phyloP scores from a whole-genome alignment of 2,329 filamentous ascomycete species.

The Aspergillus brunneoviolaceus region DNA sequence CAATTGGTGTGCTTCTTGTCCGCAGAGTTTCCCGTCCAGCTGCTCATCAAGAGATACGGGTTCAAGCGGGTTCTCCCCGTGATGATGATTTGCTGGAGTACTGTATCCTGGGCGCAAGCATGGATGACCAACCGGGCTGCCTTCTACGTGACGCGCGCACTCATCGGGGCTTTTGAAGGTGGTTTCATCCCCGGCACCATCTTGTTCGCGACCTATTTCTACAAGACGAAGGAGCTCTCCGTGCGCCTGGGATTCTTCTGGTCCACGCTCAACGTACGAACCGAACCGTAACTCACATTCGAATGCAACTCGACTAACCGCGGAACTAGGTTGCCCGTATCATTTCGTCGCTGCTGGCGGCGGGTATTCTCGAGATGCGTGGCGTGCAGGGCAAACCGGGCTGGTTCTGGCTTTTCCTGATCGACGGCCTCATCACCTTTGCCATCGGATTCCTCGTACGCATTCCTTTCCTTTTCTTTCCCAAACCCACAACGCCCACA shows the following conservation, averaged over 20 bases:
- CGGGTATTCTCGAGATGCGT: constrained; percentile 44
- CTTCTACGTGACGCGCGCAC: constrained; percentile 40
- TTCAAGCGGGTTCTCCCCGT: constrained; percentile 48
- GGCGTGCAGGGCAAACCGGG: constrained; percentile 43
- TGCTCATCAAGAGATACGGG: constrained; percentile 48
- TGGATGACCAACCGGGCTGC: constrained; percentile 32
- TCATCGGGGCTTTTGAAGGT: constrained; percentile 45
- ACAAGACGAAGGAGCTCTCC: constrained; percentile 42
- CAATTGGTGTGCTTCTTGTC: constrained; percentile 26
- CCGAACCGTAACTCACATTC: neutral
- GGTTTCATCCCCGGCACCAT: constrained; percentile 39
- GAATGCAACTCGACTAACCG: neutral
- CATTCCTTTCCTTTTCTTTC: constrained; percentile 7
- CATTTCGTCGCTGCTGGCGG: constrained; percentile 40
- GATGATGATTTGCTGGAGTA: constrained; percentile 48
- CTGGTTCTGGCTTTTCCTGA: constrained; percentile 45
- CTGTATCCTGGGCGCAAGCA: constrained; percentile 41
- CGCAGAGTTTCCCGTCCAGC: constrained; percentile 48
- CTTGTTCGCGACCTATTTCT: constrained; percentile 45
- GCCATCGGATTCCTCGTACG: constrained; percentile 39
- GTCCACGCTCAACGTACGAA: constrained; percentile 37
- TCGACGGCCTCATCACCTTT: constrained; percentile 47
- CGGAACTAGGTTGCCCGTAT: constrained; percentile 29
- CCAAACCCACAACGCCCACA: constrained; percentile 27
- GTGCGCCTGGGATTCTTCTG: constrained; percentile 46